Evolutionary conservation across 495 filamentous ascomycete species (phyloP).

Genomic region (Lentithecium fluviatile): DNA sequence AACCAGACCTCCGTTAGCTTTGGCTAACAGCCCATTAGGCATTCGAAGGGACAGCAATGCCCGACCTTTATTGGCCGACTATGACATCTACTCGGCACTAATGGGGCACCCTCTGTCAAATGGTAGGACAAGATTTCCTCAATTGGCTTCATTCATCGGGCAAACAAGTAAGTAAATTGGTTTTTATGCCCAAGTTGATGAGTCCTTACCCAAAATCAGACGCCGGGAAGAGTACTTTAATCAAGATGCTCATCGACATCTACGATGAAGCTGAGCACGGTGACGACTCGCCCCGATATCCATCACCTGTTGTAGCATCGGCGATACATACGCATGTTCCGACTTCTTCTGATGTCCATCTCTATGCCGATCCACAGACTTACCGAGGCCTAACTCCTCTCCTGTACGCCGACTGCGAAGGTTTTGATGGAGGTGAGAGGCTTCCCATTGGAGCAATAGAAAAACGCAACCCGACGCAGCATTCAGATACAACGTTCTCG

Average conservation of each 20-base stretch:
- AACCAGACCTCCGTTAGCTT: too few relatives aligned
- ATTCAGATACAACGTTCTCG: too few relatives aligned
- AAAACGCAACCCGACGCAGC: neutral
- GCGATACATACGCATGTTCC: slow-evolving; percentile 3
- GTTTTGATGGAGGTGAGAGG: slow-evolving; percentile 10
- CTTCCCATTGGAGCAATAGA: slow-evolving; percentile 2
- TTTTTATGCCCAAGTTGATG: too few relatives aligned
- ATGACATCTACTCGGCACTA: slow-evolving; percentile 31
- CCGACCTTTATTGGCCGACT: slow-evolving; percentile 47
- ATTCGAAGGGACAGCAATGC: slow-evolving; percentile 47
- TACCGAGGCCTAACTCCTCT: neutral
- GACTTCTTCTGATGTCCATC: slow-evolving; percentile 25
- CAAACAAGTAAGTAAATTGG: too few relatives aligned
- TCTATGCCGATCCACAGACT: slow-evolving; percentile 20
- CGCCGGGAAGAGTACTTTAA: slow-evolving; percentile 31
- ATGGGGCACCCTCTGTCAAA: slow-evolving; percentile 1
- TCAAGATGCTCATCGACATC: slow-evolving; percentile 31
- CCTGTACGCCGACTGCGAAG: slow-evolving; percentile 27
- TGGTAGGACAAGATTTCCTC: slow-evolving; percentile 43
- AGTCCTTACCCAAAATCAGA: too few relatives aligned
- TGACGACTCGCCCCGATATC: neutral
- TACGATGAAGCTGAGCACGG: neutral
- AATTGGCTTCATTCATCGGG: slow-evolving; percentile 52
- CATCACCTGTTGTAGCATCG: slow-evolving; percentile 3
- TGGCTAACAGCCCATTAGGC: slow-evolving; percentile 39